Conservation (phyloP, 192 early-diverging fungal species). For the Coemansia sp. region DNA sequence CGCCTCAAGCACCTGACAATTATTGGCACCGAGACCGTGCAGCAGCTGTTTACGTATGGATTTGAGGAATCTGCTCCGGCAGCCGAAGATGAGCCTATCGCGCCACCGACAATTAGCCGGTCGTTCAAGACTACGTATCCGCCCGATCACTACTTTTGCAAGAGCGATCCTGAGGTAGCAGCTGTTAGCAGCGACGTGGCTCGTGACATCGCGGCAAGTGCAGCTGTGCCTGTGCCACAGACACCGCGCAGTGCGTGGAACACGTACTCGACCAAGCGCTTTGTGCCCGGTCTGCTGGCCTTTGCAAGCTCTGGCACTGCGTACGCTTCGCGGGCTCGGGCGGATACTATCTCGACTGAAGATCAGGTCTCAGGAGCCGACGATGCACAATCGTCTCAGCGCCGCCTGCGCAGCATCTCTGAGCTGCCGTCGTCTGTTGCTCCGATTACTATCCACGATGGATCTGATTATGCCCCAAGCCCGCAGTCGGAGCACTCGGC, state of each 20-base stretch:
- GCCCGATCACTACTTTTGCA: constrained; percentile 26
- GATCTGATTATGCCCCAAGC: constrained; percentile 16
- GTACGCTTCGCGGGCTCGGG: constrained; percentile 12
- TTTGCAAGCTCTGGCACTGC: constrained; percentile 17
- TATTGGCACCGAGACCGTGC: constrained; percentile 33
- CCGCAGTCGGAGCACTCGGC: constrained; percentile 18
- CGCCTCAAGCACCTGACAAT: constrained; percentile 27
- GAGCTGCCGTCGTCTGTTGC: constrained; percentile 12
- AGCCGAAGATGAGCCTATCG: background rate
- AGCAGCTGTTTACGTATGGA: constrained; percentile 34
- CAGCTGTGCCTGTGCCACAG: constrained; percentile 1
- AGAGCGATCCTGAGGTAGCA: constrained; percentile 19
- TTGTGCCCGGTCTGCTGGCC: constrained; percentile 45
- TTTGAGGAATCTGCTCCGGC: constrained; percentile 1
- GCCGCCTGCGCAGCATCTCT: constrained; percentile 27
- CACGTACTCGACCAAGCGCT: constrained; percentile 20
- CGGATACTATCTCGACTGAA: constrained; percentile 14
- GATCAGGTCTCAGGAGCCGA: background rate
- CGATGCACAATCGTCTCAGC: background rate
- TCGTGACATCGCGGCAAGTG: background rate
- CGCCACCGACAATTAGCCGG: constrained; percentile 13
- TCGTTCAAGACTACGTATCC: constrained; percentile 39
- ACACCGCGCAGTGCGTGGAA: constrained; percentile 22
- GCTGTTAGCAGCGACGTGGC: constrained; percentile 16
- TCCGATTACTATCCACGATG: constrained; percentile 12